These are phyloP conservation scores for Gentiana dahurica DNA, from an alignment of 257 asterid species.

Conservation along the genomic window DNA sequence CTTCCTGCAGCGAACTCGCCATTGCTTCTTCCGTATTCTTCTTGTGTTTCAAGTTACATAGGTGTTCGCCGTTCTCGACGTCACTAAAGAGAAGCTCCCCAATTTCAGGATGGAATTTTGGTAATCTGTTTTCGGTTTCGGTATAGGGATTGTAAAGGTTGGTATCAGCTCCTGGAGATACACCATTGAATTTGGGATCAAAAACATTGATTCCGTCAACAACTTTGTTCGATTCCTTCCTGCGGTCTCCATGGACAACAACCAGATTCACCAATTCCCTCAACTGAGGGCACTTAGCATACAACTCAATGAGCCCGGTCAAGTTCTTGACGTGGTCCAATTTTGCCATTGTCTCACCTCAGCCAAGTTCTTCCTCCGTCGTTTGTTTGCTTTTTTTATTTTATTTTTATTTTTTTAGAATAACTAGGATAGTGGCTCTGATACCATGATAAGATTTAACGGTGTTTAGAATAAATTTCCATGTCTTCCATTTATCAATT, in stretches of 20 bases:
- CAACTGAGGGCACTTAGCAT: slow-evolving; percentile 69
- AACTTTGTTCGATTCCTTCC: slow-evolving; percentile 79
- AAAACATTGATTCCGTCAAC: slow-evolving; percentile 86
- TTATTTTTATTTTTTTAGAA: no score
- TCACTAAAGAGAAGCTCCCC: slow-evolving; percentile 72
- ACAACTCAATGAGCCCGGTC: slow-evolving; percentile 73
- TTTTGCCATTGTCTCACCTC: slow-evolving; percentile 58
- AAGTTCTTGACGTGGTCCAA: slow-evolving; percentile 80
- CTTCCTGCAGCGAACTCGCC: no score
- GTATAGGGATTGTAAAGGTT: slow-evolving; percentile 57
- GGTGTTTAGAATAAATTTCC: no score
- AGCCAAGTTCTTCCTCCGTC: no score
- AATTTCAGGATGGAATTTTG: slow-evolving; percentile 59
- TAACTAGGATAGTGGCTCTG: no score
- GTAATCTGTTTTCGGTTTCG: slow-evolving; percentile 60
- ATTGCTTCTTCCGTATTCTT: slow-evolving; percentile 17
- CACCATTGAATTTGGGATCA: slow-evolving; percentile 92
- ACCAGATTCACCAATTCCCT: slow-evolving; percentile 76
- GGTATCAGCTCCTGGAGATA: slow-evolving; percentile 83
- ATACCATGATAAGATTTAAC: no score
- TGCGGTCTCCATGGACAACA: slow-evolving; percentile 82
- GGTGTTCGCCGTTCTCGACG: slow-evolving; percentile 73
- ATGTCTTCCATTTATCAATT: no score
- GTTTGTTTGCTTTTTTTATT: no score
- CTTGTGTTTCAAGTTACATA: slow-evolving; percentile 73